A percentile compares a stretch with the other conserved stretches of the same genome.
Conservation (phyloP, 2,329 filamentous ascomycete genomes). For the Chaetomiaceae sp. region DNA sequence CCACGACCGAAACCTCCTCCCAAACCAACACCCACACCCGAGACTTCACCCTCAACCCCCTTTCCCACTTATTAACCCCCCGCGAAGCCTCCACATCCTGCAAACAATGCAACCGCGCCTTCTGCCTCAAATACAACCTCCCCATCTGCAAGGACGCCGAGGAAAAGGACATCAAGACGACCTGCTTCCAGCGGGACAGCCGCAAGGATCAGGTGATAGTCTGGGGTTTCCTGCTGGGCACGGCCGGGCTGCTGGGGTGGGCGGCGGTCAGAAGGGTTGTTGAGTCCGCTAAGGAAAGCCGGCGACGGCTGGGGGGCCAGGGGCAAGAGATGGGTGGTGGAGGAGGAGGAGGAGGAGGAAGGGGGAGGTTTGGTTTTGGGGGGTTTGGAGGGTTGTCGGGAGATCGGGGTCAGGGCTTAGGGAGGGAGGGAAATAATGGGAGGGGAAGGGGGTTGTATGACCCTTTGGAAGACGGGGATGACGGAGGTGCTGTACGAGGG, state of each 20-base stretch:
- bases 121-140: constrained; percentile 57
- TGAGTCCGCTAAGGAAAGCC: background rate
- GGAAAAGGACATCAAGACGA: constrained; percentile 58
- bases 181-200: constrained; percentile 64
- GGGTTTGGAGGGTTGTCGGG: background rate
- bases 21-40: constrained; percentile 20
- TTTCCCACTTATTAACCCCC: constrained; percentile 24
- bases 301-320: background rate
- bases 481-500: background rate
- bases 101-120: constrained; percentile 60
- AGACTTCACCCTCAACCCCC: constrained; percentile 16
- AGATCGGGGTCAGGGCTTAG: background rate
- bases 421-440: background rate
- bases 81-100: constrained; percentile 47
- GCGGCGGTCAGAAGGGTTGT: constrained; percentile 47
- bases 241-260: constrained; percentile 56
- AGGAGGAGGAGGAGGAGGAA: background rate
- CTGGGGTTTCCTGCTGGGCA: constrained; percentile 59
- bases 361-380: background rate
- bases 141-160: constrained; percentile 60
- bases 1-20: constrained; percentile 16
- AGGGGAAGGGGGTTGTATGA: constrained; percentile 3
- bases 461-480: constrained; percentile 5
- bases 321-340: background rate
- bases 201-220: constrained; percentile 64